Percentiles rank a stretch among this genome's conserved stretches.
These are phyloP conservation scores for Flaveria bidentis DNA, from an alignment of 129 eudicot species.

Conservation along the genomic window DNA sequence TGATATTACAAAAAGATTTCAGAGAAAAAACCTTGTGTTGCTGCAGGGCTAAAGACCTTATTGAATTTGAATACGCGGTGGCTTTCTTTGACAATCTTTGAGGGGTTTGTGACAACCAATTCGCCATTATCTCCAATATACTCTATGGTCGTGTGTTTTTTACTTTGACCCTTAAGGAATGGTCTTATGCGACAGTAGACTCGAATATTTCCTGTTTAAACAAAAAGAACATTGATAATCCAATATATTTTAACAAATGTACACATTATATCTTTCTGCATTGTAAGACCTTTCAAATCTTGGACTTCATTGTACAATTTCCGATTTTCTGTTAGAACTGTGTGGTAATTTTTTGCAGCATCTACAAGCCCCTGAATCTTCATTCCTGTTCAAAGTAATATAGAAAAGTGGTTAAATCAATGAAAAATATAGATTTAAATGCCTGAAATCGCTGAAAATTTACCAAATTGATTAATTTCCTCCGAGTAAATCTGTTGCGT, in stretches of 20 bases:
- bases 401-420: not conserved
- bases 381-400: conserved; percentile 39
- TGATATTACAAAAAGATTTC: not conserved
- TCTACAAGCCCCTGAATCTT: conserved; percentile 63
- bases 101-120: conserved; percentile 73
- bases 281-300: conserved; percentile 71
- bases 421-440: not conserved
- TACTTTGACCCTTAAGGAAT: conserved; percentile 68
- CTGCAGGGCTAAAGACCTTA: conserved; percentile 76
- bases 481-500: conserved; percentile 50
- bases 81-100: conserved; percentile 72
- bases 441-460: not conserved
- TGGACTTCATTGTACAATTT: conserved; percentile 85
- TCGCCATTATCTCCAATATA: conserved; percentile 91
- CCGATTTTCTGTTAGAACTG: conserved; percentile 69
- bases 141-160: conserved; percentile 65
- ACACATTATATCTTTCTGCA: conserved; percentile 3
- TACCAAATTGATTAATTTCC: conserved; percentile 67
- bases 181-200: conserved; percentile 91
- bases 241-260: not conserved
- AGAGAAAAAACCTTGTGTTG: conserved; percentile 72
- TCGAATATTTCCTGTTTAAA: conserved; percentile 70
- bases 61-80: conserved; percentile 77
- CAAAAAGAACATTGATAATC: not conserved
- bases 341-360: conserved; percentile 76